phyloP scores from a whole-genome alignment of 331 rosid species.

The Rosa hybrid region DNA sequence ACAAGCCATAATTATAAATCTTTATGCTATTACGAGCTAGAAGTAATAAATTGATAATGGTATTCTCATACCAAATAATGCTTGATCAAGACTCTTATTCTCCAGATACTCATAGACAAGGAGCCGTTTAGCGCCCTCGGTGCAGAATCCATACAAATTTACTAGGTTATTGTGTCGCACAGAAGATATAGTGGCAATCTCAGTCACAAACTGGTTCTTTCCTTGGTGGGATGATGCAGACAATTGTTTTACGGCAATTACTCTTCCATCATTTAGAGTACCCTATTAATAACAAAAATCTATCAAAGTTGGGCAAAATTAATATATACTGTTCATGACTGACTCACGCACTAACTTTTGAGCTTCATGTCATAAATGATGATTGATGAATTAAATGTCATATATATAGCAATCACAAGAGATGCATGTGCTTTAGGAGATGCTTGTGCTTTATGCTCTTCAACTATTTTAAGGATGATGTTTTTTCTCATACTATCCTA shows the following conservation, averaged over 20 bases:
- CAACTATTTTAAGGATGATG: neutral
- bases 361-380: neutral
- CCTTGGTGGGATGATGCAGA: conserved; percentile 78
- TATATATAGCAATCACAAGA: neutral
- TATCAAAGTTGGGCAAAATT: too few species aligned
- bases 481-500: neutral
- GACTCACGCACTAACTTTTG: neutral
- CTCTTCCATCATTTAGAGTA: conserved; percentile 71
- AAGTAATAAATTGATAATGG: conserved; percentile 2
- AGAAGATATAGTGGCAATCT: conserved; percentile 80
- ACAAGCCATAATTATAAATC: conserved; percentile 9
- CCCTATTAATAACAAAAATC: conserved; percentile 47
- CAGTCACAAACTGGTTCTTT: conserved; percentile 69
- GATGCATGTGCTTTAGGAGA: neutral
- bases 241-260: conserved; percentile 73
- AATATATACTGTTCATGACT: neutral
- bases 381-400: too few species aligned
- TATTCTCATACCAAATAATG: conserved; percentile 64
- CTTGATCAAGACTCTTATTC: conserved; percentile 84
- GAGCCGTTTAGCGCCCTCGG: conserved; percentile 66
- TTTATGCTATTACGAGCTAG: neutral
- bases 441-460: neutral
- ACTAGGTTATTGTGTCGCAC: conserved; percentile 89
- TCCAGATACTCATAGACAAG: conserved; percentile 85
- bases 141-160: conserved; percentile 74